Percentiles rank a stretch among this genome's conserved stretches.
phyloP scores from a whole-genome alignment of 306 rosid genomes.

The Calophaca sinica region DNA sequence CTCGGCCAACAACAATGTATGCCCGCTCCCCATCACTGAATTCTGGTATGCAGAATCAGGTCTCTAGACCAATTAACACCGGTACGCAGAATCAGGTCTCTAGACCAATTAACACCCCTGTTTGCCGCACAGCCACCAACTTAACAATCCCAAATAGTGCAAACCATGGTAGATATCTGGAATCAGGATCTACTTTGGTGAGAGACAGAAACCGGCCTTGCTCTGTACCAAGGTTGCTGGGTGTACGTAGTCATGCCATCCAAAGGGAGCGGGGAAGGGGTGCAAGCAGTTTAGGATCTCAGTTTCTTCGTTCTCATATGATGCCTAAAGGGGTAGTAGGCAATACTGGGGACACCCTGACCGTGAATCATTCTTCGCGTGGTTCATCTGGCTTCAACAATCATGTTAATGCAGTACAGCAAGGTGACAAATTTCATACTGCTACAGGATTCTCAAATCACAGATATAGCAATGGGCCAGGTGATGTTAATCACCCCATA shows the following conservation, averaged over 20 bases:
- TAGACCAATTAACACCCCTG: conserved; percentile 38
- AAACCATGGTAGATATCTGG: conserved; percentile 49
- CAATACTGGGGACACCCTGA: conserved; percentile 26
- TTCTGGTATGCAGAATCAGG: conserved; percentile 51
- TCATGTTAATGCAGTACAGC: conserved; percentile 41
- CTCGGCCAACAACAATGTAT: conserved; percentile 36
- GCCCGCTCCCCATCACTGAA: conserved; percentile 22
- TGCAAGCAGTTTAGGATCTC: conserved; percentile 44
- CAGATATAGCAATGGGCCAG: conserved; percentile 38
- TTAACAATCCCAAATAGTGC: conserved; percentile 44
- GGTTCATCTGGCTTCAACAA: conserved; percentile 47
- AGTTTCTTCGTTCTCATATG: conserved; percentile 34
- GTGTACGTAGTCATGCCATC: conserved; percentile 49
- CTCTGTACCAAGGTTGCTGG: conserved; percentile 37
- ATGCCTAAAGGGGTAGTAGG: conserved; percentile 49
- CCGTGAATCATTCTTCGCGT: conserved; percentile 35
- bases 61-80: conserved; percentile 4
- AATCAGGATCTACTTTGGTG: conserved; percentile 37
- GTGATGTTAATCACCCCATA: conserved; percentile 26
- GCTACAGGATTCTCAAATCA: conserved; percentile 42
- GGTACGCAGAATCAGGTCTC: conserved; percentile 48
- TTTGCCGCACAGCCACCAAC: conserved; percentile 35
- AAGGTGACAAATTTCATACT: conserved; percentile 34
- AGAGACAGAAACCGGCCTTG: conserved; percentile 49
- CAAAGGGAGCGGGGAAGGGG: conserved; percentile 52